Evolutionary conservation across 805 yeast species (phyloP).

Genomic region (Lipomyces mesembrius): DNA sequence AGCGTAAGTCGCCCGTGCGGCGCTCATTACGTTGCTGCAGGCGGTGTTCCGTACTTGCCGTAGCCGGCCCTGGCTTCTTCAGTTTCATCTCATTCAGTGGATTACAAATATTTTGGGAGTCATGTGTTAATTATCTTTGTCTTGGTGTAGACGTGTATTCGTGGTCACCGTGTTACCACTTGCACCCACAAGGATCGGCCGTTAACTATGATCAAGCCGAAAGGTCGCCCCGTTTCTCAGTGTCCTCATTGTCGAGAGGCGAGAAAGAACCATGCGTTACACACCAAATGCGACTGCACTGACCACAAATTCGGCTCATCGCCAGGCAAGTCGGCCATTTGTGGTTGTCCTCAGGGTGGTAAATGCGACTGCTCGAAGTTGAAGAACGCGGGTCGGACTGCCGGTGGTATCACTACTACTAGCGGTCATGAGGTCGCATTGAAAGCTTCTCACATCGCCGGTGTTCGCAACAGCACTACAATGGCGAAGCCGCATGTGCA

Average conservation of each 20-base stretch:
- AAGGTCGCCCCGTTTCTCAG: conserved; percentile 94
- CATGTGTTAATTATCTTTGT: background rate
- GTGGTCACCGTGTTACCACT: conserved; percentile 95
- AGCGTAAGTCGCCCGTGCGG: conserved; percentile 1
- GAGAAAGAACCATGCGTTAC: conserved; percentile 67
- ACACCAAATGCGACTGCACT: conserved; percentile 73
- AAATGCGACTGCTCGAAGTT: conserved; percentile 31
- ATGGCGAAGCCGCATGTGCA: conserved; percentile 7
- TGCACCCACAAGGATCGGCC: conserved; percentile 93
- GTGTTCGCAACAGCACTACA: conserved; percentile 8
- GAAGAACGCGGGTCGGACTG: conserved; percentile 33
- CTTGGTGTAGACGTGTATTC: conserved; percentile 59
- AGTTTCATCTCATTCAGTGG: background rate
- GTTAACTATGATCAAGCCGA: conserved; percentile 89
- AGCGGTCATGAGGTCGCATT: background rate
- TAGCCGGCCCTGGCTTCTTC: no score
- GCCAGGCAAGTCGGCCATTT: conserved; percentile 5
- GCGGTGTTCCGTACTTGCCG: no score
- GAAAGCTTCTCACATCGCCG: background rate
- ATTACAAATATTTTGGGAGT: background rate
- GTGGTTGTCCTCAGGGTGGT: conserved; percentile 24
- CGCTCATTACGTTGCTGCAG: background rate
- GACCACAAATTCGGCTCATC: conserved; percentile 10
- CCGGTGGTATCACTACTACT: background rate
- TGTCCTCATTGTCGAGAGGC: conserved; percentile 84